Evolutionary conservation across 441 rosid species (phyloP), one percentile per base, ranked within the genome.

Genomic region (Mallotus japonicus): DNA sequence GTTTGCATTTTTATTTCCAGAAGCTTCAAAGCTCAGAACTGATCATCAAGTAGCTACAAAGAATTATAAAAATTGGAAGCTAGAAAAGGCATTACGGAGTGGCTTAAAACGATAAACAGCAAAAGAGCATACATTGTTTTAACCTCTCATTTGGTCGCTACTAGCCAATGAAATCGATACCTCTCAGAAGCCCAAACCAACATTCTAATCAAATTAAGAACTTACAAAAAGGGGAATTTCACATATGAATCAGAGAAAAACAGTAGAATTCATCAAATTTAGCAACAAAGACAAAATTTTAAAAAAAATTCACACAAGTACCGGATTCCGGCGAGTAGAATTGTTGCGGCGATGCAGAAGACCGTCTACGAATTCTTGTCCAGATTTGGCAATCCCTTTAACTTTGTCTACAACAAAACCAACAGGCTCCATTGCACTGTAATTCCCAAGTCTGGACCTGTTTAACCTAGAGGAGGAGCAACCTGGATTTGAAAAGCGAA

Each of bases 261-360:
- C 40, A 37, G 40, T 37, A 37, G 5, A 37, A 37, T 37, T 37
- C 6, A 37, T 37, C 40, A 37, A 37, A 37, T 37, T 37, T 37
- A 37, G 40, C 6, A 4, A 37, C 40, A 37, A 37, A 37, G 40
- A 6, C 40, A 4, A 37, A 3, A 0, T 37, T 37, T 37, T 0
- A 37, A 37, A 37, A 37, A 34, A 37, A 37, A 37, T 0, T 37
- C 40, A 37, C n/a, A 62, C n/a, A 47, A 34, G 22, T 90, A 94
- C 98, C 89, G 97, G 94, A 72, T 86, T 87, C 69, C 85, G 89
- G 79, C 86, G 83, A 8, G 82, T 73, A 24, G 81, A 80, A 46
- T 73, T 72, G 70, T 78, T 55, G 40, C 78, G 79, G 83, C 78
- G 79, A 70, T 49, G 75, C 20, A 86, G n/a, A 55, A 84, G 75